Base-by-base conservation (phyloP, 495 filamentous ascomycete genomes). In the Platismatia glauca region DNA sequence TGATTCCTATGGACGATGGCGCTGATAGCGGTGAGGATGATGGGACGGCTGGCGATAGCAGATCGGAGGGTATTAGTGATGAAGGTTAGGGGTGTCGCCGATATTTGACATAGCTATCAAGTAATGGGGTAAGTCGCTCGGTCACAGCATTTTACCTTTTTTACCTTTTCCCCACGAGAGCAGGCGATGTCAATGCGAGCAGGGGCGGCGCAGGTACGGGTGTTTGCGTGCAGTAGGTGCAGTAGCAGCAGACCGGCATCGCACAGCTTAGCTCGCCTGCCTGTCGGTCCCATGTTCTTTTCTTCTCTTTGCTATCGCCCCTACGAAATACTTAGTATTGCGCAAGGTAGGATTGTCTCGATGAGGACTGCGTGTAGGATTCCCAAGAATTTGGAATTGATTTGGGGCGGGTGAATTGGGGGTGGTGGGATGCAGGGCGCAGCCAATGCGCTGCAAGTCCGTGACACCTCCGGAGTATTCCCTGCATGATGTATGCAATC, bases 401-500 rank as follows among this genome's bases (percentile, higher is more conserved):
- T 3, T 9, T n/a, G 18, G 16, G 18, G 20, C 3, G 4, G 41
- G 2, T 2, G 41, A 8, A 39, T 7, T 5, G 37, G 2, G 13
- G 7, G 13, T 39, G 13, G 13, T 5, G 37, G 2, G 2, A 39
- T 9, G 8, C 7, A 39, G 37, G 13, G 2, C 2, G 4, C 12
- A 27, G 15, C 50, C 27, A 53, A 53, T 53, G 15, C 33, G 4
- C 7, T 18, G 15, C 50, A 18, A 53, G 29, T 8, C 50, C 50
- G 50, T 16, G 50, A 53, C 50, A 53, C 50, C 50, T 53, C 50
- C 50, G 50, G 50, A 20, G 29, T 1, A 53, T 53, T 53, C n/a
- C n/a, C n/a, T n/a, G n/a, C n/a, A n/a, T n/a, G n/a, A n/a, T n/a
- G n/a, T n/a, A 53, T 53, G 50, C 50, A 53, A 53, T 53, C 50